phyloP scores from a whole-genome alignment of 441 rosid genomes.

The Heliophila coronopifolia region DNA sequence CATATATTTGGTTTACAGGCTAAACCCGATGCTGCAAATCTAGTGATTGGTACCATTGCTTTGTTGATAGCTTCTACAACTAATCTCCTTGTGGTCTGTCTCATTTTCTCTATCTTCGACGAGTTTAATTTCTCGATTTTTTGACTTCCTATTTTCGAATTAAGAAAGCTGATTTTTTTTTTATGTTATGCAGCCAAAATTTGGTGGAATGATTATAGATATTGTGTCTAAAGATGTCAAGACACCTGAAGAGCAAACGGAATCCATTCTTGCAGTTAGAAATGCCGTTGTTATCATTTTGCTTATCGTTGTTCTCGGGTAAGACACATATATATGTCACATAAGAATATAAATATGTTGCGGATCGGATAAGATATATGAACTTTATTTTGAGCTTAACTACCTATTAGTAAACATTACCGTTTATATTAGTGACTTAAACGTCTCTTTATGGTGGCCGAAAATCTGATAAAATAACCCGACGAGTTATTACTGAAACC shows the following conservation, averaged over 20 bases:
- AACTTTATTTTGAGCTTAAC: too few species aligned
- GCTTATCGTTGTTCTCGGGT: conserved; percentile 77
- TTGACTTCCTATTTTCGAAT: not conserved
- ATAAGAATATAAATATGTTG: too few species aligned
- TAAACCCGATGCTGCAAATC: conserved; percentile 71
- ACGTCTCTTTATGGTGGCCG: too few species aligned
- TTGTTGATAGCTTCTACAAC: conserved; percentile 66
- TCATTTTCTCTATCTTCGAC: not conserved
- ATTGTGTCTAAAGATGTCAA: conserved; percentile 65
- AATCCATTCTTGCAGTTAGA: conserved; percentile 58
- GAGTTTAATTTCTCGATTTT: too few species aligned
- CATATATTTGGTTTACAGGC: conserved; percentile 43
- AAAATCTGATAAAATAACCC: too few species aligned
- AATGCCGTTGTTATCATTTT: conserved; percentile 58
- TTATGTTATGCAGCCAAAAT: conserved; percentile 76
- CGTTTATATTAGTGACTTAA: too few species aligned
- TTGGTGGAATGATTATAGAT: conserved; percentile 84
- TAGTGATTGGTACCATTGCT: conserved; percentile 63
- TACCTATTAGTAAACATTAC: too few species aligned
- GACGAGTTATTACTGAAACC: too few species aligned
- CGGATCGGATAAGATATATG: too few species aligned
- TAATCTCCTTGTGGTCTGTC: conserved; percentile 56
- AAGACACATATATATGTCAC: too few species aligned
- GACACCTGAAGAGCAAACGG: conserved; percentile 57
- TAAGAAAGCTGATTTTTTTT: not conserved